Conservation (phyloP, 352 stramenopile species). For the Aphanomyces invadans region DNA sequence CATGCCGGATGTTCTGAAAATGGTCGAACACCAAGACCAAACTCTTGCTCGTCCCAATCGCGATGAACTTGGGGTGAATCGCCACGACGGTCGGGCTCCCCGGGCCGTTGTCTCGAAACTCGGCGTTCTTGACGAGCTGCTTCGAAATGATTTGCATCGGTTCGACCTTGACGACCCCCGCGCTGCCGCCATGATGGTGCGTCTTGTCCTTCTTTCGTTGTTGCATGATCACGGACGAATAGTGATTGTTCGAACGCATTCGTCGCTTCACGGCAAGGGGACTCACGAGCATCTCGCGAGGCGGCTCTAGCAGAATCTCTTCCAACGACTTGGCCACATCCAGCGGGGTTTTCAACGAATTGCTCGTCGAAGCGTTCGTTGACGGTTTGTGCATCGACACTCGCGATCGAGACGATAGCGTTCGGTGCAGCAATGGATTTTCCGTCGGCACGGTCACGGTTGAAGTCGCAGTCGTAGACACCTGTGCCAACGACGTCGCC, state of each 20-base stretch:
- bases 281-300: constrained; percentile 74
- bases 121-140: constrained; percentile 86
- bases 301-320: constrained; percentile 71
- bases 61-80: constrained; percentile 96
- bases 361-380: background rate
- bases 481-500: constrained; percentile 2
- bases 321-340: constrained; percentile 74
- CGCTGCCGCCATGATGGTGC: constrained; percentile 29
- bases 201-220: constrained; percentile 40
- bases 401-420: background rate
- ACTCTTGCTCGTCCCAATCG: constrained; percentile 91
- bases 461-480: background rate
- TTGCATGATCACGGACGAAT: constrained; percentile 45
- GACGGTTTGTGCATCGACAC: constrained; percentile 11
- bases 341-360: constrained; percentile 29
- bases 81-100: constrained; percentile 89
- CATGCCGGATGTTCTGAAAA: constrained; percentile 84
- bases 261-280: constrained; percentile 75
- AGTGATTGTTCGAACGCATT: constrained; percentile 50
- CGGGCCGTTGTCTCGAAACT: constrained; percentile 86
- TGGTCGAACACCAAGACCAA: constrained; percentile 95
- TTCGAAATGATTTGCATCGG: constrained; percentile 85
- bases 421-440: constrained; percentile 24
- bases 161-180: constrained; percentile 81
- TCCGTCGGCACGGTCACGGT: constrained; percentile 1